Conservation (phyloP, 306 rosid genomes). For the Sicyos edulis region DNA sequence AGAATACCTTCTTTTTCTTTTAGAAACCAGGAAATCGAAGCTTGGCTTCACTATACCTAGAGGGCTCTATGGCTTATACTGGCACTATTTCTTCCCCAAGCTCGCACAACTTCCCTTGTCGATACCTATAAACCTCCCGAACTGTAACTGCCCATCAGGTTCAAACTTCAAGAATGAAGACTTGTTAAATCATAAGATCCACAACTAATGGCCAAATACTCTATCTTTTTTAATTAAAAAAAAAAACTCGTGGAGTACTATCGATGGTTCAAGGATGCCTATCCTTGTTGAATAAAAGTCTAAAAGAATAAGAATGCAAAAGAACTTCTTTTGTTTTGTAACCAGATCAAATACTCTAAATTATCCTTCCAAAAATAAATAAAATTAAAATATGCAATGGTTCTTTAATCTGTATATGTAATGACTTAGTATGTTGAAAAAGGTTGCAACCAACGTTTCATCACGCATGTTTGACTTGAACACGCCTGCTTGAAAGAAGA, state of each 20-base stretch:
- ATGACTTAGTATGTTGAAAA: not conserved
- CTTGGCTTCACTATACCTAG: too few relatives aligned
- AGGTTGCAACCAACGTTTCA: not conserved
- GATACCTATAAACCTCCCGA: not conserved
- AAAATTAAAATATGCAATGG: not conserved
- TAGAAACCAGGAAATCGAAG: too few relatives aligned
- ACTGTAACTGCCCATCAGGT: not conserved
- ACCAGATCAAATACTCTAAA: not conserved
- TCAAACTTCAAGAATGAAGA: not conserved
- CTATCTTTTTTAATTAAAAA: not conserved
- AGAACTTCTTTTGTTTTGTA: not conserved
- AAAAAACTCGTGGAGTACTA: not conserved
- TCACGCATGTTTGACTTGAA: not conserved
- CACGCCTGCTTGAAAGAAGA: not conserved
- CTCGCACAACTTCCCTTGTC: not conserved
- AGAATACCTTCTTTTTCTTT: too few relatives aligned
- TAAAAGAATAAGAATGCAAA: too few relatives aligned
- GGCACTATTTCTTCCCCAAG: not conserved
- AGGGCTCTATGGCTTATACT: not conserved
- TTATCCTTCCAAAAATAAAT: too few relatives aligned
- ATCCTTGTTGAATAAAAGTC: too few relatives aligned
- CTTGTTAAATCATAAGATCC: not conserved
- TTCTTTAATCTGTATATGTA: not conserved
- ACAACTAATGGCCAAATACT: not conserved
- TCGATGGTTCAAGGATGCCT: too few relatives aligned